Evolutionary conservation across 345 rosid genomes (phyloP), one percentile per base, ranked within the genome.

Genomic region (Fremontodendron californicum): DNA sequence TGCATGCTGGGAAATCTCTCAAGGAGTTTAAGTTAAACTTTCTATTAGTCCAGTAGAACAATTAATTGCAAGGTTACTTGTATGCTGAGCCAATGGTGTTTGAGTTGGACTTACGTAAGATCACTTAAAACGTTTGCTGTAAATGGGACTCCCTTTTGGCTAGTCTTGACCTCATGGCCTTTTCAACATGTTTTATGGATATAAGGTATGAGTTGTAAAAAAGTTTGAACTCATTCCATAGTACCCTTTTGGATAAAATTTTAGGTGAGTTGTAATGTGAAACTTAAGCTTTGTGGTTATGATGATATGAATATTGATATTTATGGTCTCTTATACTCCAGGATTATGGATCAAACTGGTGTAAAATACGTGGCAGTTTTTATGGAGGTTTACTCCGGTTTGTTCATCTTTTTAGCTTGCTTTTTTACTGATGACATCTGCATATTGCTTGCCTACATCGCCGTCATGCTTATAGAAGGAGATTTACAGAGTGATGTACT

Each of bases 361-460:
- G 49, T 71, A 37, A 57, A 35, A 19, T 45, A 43, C n/a, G n/a
- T 23, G 21, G 71, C 45, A n/a, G 27, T 73, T 21, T 65, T 49
- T 66, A 25, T 42, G 19, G 51, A 40, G 51, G 19, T 42, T 45
- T 52, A 39, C 29, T 48, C 1, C 11, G 61, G 35, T 45, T 10
- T 73, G 15, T 48, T 37, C 58, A n/a, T 37, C 42, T 39, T 31
- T 68, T 58, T 71, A 35, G 55, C 27, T 31, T 76, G 27, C 33
- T 78, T 68, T 62, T 71, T 43, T 23, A 58, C 21, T 72, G 49
- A 43, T 57, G 51, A 40, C 9, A 39, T 66, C 12, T 77, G 49
- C 65, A 71, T 48, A 66, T 73, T 75, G 10, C 75, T 43, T 79
- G 63, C 71, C 79, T 55, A 19, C 68, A 35, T 60, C 11, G n/a